Evolutionary conservation across 2,329 filamentous ascomycete genomes (phyloP).

Genomic region (Fusarium staphyleae): DNA sequence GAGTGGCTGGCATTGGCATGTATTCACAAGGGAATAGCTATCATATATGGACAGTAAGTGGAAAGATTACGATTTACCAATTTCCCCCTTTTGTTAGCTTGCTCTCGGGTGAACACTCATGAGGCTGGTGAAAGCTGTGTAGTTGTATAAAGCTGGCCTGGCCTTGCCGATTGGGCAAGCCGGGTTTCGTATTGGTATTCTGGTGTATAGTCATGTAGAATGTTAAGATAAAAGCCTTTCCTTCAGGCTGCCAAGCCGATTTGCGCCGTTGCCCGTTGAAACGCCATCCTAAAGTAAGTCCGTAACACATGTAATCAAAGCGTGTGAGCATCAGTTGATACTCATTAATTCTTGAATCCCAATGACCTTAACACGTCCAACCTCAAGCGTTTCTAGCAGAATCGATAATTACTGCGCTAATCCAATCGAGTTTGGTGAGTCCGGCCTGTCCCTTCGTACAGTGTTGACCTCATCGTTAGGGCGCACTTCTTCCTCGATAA

Average conservation of each 20-base stretch:
- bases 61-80: no score
- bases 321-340: constrained; percentile 5
- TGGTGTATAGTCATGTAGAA: constrained; percentile 4
- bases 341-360: not conserved
- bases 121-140: not conserved
- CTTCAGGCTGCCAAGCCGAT: constrained; percentile 15
- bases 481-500: not conserved
- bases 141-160: not conserved
- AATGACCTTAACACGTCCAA: not conserved
- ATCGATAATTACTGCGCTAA: constrained; percentile 11
- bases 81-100: no score
- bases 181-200: not conserved
- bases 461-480: not conserved
- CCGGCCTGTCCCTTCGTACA: not conserved
- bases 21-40: no score
- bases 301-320: constrained; percentile 1
- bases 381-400: no score
- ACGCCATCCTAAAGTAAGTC: constrained; percentile 16
- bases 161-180: not conserved
- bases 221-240: constrained; percentile 10
- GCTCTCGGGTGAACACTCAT: no score
- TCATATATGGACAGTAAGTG: no score
- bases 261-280: constrained; percentile 16
- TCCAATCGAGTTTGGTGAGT: constrained; percentile 2
- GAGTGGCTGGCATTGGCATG: no score